phyloP scores from a whole-genome alignment of 345 rosid genomes.

The Aquilaria sinensis region DNA sequence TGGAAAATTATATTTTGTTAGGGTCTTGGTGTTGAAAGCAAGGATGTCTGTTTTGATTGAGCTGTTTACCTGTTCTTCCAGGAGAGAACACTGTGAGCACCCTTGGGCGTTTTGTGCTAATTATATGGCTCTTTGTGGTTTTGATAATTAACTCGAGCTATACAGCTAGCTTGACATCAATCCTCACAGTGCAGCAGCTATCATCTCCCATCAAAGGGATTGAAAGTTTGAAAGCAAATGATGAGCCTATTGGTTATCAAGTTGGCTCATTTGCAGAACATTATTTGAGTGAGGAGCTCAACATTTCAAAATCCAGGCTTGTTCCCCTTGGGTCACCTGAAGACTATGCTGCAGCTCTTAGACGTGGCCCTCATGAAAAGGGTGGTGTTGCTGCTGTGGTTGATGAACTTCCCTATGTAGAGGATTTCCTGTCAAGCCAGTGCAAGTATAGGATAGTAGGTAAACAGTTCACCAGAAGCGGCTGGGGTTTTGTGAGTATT shows the following conservation, averaged over 20 bases:
- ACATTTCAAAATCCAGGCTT: conserved; percentile 69
- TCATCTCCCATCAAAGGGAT: conserved; percentile 76
- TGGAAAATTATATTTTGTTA: neutral
- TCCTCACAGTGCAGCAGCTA: conserved; percentile 87
- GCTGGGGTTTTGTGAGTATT: conserved; percentile 92
- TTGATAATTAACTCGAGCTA: conserved; percentile 90
- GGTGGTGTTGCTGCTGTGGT: conserved; percentile 94
- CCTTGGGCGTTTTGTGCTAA: conserved; percentile 76
- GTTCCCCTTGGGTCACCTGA: conserved; percentile 77
- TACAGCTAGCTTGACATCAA: conserved; percentile 94
- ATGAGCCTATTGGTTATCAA: conserved; percentile 81
- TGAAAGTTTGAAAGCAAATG: conserved; percentile 50
- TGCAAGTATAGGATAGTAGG: conserved; percentile 75
- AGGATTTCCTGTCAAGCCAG: conserved; percentile 66
- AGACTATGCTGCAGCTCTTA: conserved; percentile 60
- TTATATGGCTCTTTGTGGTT: conserved; percentile 92
- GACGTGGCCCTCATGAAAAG: conserved; percentile 48
- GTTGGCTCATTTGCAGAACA: conserved; percentile 82
- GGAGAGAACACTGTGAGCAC: conserved; percentile 83
- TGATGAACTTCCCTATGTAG: conserved; percentile 77
- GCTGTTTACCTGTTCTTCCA: conserved; percentile 28
- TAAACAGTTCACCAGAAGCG: conserved; percentile 83
- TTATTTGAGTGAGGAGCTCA: conserved; percentile 67
- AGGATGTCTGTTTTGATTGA: conserved; percentile 19
- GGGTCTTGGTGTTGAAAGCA: neutral